Percentiles rank a stretch among this genome's conserved stretches.
phyloP scores from a whole-genome alignment of 768 basidiomycete genomes.

The Boletus barrowsii region DNA sequence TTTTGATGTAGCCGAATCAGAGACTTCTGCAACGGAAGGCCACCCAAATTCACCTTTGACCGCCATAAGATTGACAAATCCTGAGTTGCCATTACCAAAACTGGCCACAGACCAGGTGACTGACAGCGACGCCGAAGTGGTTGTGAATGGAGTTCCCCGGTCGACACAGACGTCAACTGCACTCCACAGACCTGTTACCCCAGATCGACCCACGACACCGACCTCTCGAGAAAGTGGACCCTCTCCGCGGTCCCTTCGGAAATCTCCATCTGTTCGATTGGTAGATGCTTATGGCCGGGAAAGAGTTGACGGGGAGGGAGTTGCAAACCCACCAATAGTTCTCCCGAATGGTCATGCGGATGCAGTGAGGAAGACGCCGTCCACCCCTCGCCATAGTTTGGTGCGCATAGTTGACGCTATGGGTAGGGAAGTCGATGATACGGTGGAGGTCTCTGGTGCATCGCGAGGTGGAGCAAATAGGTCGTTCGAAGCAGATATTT shows the following conservation, averaged over 20 bases:
- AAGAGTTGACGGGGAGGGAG: conserved; percentile 20
- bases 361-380: conserved; percentile 15
- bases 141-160: conserved; percentile 3
- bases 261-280: conserved; percentile 55
- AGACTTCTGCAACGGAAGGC: conserved; percentile 30
- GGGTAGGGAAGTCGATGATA: conserved; percentile 54
- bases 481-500: conserved; percentile 19
- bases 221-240: conserved; percentile 21
- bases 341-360: conserved; percentile 17
- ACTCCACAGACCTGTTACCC: conserved; percentile 16
- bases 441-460: conserved; percentile 32
- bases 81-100: conserved; percentile 16
- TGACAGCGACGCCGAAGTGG: conserved; percentile 6
- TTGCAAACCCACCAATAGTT: background rate
- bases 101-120: background rate
- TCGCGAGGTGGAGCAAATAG: conserved; percentile 15
- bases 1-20: conserved; percentile 51
- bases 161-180: background rate
- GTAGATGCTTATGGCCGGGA: conserved; percentile 70
- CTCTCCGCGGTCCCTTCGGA: conserved; percentile 39
- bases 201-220: conserved; percentile 24
- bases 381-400: conserved; percentile 32
- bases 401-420: conserved; percentile 69
- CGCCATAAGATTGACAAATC: conserved; percentile 24
- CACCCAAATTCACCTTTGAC: conserved; percentile 26